Evolutionary conservation across 139 green algal species (phyloP).

Genomic region (Chlamydomonas sphaeroides): DNA sequence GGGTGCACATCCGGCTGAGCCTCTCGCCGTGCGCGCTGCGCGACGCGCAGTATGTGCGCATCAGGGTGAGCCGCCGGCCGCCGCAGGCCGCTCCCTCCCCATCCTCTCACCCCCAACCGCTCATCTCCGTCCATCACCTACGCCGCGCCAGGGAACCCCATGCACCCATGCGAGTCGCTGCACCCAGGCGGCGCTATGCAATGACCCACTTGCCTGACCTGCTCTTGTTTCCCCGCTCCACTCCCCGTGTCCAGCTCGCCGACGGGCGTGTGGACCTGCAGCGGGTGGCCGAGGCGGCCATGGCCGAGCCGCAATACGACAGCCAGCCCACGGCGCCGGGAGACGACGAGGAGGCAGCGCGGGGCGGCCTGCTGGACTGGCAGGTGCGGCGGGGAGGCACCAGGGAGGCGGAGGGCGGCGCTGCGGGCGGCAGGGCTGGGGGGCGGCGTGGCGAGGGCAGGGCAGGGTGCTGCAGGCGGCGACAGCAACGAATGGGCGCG

Average conservation of each 20-base stretch:
- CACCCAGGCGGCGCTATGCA: too few species aligned
- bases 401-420: too few species aligned
- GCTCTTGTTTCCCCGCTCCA: neutral
- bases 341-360: constrained; percentile 4
- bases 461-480: too few species aligned
- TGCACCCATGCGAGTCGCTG: neutral
- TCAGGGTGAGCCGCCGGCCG: constrained; percentile 50
- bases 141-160: too few species aligned
- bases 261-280: constrained; percentile 39
- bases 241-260: neutral
- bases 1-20: constrained; percentile 28
- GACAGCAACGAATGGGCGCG: too few species aligned
- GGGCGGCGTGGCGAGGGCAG: too few species aligned
- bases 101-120: too few species aligned
- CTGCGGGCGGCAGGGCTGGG: too few species aligned
- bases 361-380: constrained; percentile 33
- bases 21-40: constrained; percentile 38
- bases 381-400: neutral
- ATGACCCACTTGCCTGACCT: neutral
- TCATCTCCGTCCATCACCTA: too few species aligned
- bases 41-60: constrained; percentile 43
- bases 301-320: constrained; percentile 12
- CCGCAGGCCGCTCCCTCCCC: too few species aligned
- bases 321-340: neutral
- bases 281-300: constrained; percentile 3